Percentiles rank a stretch among this genome's conserved stretches.
phyloP scores from a whole-genome alignment of 2,329 filamentous ascomycete species.

The Colletotrichum scovillei region DNA sequence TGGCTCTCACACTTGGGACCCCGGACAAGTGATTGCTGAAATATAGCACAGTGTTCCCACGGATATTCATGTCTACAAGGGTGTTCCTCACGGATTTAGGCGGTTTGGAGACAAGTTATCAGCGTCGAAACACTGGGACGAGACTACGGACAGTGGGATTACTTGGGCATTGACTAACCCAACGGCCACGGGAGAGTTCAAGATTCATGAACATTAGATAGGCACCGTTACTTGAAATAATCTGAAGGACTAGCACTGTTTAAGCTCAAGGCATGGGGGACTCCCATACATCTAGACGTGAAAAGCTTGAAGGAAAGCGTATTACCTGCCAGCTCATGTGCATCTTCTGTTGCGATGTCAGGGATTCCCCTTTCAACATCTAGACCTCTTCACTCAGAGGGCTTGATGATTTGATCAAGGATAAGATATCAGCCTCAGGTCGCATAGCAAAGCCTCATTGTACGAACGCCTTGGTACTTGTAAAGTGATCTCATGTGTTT shows the following conservation, averaged over 20 bases:
- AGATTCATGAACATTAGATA: constrained; percentile 10
- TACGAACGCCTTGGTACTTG: no score
- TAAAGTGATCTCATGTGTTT: neutral
- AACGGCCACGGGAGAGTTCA: constrained; percentile 41
- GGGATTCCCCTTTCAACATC: no score
- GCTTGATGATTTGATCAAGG: no score
- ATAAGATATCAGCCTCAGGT: no score
- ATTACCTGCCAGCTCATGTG: no score
- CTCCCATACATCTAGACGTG: neutral
- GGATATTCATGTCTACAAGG: constrained; percentile 58
- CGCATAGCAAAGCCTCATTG: no score
- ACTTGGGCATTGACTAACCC: constrained; percentile 52
- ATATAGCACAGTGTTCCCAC: constrained; percentile 55
- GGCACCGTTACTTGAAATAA: neutral
- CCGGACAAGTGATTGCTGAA: neutral
- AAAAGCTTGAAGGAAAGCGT: no score
- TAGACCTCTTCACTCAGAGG: no score
- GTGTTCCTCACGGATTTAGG: constrained; percentile 63
- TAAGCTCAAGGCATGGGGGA: neutral
- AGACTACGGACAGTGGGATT: constrained; percentile 55
- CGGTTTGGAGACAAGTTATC: constrained; percentile 52
- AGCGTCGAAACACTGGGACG: constrained; percentile 54
- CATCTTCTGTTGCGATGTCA: no score
- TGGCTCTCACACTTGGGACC: neutral
- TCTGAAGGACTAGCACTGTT: neutral